Conservation (phyloP, 2,329 filamentous ascomycete species). For the Bipolaris oryzae region DNA sequence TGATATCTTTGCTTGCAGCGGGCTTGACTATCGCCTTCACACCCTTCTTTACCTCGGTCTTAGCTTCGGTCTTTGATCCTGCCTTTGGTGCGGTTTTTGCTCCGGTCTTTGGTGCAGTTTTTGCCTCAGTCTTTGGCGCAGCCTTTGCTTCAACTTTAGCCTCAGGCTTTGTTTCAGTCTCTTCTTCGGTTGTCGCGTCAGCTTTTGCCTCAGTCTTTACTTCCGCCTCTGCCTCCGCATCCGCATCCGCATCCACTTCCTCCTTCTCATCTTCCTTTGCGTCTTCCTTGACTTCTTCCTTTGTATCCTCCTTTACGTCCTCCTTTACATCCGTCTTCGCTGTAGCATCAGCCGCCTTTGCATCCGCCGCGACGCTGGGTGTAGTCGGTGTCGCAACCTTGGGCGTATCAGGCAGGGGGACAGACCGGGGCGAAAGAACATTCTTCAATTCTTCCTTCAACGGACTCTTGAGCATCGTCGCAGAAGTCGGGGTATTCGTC, state of each 20-base stretch:
- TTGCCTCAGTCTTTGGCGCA: neutral
- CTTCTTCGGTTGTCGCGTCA: neutral
- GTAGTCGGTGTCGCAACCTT: conserved; percentile 15
- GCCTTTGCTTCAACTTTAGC: neutral
- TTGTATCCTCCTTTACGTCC: neutral
- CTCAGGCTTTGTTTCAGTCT: neutral
- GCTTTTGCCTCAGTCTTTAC: neutral
- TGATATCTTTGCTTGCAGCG: neutral
- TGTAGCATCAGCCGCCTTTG: neutral
- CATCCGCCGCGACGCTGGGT: conserved; percentile 4
- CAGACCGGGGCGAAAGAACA: conserved; percentile 33
- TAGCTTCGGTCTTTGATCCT: neutral
- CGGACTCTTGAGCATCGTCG: conserved; percentile 31
- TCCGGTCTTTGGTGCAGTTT: neutral
- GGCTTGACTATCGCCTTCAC: conserved; percentile 1
- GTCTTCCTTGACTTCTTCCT: neutral
- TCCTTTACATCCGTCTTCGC: neutral
- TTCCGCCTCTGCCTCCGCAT: neutral
- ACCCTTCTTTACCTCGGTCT: neutral
- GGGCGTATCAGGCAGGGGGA: conserved; percentile 37
- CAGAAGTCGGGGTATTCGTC: conserved; percentile 32
- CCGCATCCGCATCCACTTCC: neutral
- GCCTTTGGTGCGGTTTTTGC: neutral
- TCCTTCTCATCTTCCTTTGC: neutral
- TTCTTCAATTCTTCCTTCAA: conserved; percentile 18